Base-by-base conservation (phyloP, 2,329 filamentous ascomycete genomes). In the Coniochaeta hoffmannii region DNA sequence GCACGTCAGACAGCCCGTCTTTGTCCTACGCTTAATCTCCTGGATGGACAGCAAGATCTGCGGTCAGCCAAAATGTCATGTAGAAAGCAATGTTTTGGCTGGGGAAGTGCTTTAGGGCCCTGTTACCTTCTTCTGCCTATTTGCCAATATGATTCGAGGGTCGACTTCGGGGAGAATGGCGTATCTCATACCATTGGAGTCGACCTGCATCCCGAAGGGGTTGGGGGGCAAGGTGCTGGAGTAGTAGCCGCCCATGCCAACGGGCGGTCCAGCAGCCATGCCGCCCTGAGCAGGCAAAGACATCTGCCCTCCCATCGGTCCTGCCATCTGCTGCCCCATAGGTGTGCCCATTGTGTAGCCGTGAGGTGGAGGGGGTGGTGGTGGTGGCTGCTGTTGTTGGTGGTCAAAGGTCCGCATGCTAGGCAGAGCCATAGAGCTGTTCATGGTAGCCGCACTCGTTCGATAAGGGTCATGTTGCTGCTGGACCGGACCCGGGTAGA, bases 1-100 rank as follows among this genome's bases (percentile, higher is more conserved):
- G 68, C 81, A 84, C 46, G 81, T 84, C 66, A 84, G 68, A 61
- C 81, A 84, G n/a, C 81, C 81, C 1, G 81, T 84, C 67, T 84
- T 84, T 50, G 81, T 84, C 62, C 81, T 77, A 58, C 81, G 76
- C 67, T 83, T 84, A 64, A 84, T 84, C 66, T 84, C 81, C 81
- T 84, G 66, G 63, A 61, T 51, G 55, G 56, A 60, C 60, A 46
- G 60, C 61, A 53, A 34, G 28, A 24, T 38, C 50, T 38, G 31
- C 32, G 58, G 66, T 68, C 62, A 68, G 66, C n/a, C 64, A 51
- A 55, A 55, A 54, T 53, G 26, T 55, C 55, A n/a, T 36, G 22
- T 41, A 41, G 36, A 54, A 53, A 28, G 17, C 34, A 50, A 49
- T 26, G 46, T 28, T 38, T n/a, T 26, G 50, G 30, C 28, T 15